Evolutionary conservation across 2,329 filamentous ascomycete species (phyloP), one percentile per base, ranked within the genome.

Genomic region (Lachnellula arida): DNA sequence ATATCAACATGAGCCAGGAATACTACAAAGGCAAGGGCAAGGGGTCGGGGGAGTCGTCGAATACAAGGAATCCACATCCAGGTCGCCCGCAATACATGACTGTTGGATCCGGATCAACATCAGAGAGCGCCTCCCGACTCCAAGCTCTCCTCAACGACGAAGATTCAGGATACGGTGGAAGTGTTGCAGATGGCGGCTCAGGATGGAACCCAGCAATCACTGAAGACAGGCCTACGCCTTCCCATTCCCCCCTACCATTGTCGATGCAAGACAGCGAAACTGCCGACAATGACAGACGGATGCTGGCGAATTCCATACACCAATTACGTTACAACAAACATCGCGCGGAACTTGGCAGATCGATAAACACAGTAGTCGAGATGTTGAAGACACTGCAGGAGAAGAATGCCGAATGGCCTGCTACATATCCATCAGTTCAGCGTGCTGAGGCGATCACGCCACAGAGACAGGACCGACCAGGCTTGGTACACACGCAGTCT

Each of bases 321-420:
- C 94, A 97, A 75, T 81, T 97, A 62, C 90, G 89, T 79, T 97
- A 96, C 75, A 97, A 97, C 72, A 85, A 91, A 67, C 96, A 97
- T 71, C 86, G 92, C 57, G 89, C 86, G 5, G 85, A 89, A 34
- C 82, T 99, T n/a, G 90, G 85, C 44, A 87, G 92, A 57, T 88
- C 91, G 14, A 97, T 99, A 69, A 89, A 86, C 67, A 84, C 86
- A 64, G 93, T 92, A 8, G 84, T 97, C 56, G 91, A 97, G 58
- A 84, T 91, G 2, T 75, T 99, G 62, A 87, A 88, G 71, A 84
- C 84, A 57, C 80, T 99, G 55, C 92, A 96, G 72, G 81, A 92
- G 60, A 94, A 90, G 81, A 99, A 99, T 68, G 77, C 87, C 14
- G 82, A 86, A 68, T 97, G 94, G 94, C 94, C 94, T 1, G 93